Evolutionary conservation across 1,284 basidiomycete genomes (phyloP), one percentile per base, ranked within the genome.

Genomic region (Fistulinella cinereoalba): DNA sequence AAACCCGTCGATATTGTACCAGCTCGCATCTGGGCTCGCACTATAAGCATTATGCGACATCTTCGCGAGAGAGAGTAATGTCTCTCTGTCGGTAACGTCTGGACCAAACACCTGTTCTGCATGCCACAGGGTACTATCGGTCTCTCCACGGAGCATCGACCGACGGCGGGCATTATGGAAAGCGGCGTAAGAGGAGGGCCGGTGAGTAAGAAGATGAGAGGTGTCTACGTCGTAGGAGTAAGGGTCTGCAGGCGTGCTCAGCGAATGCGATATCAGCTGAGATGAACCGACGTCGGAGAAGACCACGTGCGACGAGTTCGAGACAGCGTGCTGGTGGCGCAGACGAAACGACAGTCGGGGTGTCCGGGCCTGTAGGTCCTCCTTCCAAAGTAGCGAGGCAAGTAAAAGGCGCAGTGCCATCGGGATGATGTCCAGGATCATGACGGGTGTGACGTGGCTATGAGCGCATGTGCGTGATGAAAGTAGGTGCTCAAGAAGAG

Each of bases 31-130:
- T 4, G 72, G 76, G 3, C 75, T 74, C 15, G 72, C 65, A 6
- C 73, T 67, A 64, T 96, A 97, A 11, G 94, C 88, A 59, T 95
- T 89, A 45, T 76, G 82, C 13, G 89, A 81, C 90, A 98, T 96
- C 76, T 90, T 92, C 22, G 91, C 92, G 22, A 97, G 74, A 8
- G 81, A 71, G 12, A 86, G 74, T 6, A 98, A 66, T 1, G 91
- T 89, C 54, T 85, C 76, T 15, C 89, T 77, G 58, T 83, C 81
- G 7, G 76, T 74, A 2, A 88, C 75, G 60, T 97, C 83, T 11
- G 86, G 86, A 1, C 75, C 79, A 1, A 59, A 52, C 1, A 85
- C 65, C 23, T 80, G 74, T 28, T 75, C 72, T 49, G 77, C 71
- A 15, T 76, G 64, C 85, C 86, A 79, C 11, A 68, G 53, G 37